A percentile compares a stretch with the other conserved stretches of the same genome.
phyloP scores from a whole-genome alignment of 129 eudicot species.

The Flaveria robusta region DNA sequence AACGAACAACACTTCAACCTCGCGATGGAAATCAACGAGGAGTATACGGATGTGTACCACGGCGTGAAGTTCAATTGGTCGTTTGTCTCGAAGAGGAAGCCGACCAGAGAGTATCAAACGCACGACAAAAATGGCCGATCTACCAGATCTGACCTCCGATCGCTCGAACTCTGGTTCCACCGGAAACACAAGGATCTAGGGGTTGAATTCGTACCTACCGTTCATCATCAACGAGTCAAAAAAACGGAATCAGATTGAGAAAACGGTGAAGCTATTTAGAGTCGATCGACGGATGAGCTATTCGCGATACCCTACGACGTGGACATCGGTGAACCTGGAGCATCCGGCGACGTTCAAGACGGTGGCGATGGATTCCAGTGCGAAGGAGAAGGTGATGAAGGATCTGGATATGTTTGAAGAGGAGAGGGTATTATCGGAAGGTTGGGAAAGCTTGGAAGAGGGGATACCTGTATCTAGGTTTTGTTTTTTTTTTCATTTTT shows the following conservation, averaged over 20 bases:
- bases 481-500: too few species aligned
- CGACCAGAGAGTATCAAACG: conserved; percentile 15
- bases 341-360: conserved; percentile 52
- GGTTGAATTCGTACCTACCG: conserved; percentile 48
- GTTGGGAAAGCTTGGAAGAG: conserved; percentile 76
- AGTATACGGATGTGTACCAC: too few species aligned
- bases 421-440: conserved; percentile 54
- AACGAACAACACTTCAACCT: too few species aligned
- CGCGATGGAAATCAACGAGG: too few species aligned
- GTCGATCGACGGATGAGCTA: conserved; percentile 29
- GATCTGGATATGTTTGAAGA: conserved; percentile 54
- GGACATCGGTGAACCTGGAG: conserved; percentile 52
- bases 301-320: conserved; percentile 24
- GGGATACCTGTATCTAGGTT: conserved; percentile 59
- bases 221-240: conserved; percentile 38
- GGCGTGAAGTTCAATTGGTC: conserved; percentile 44
- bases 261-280: conserved; percentile 51
- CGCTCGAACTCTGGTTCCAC: conserved; percentile 44
- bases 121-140: conserved; percentile 4
- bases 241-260: conserved; percentile 36
- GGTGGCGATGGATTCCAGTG: too few species aligned
- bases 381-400: conserved; percentile 38
- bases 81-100: conserved; percentile 30
- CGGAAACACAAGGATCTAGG: conserved; percentile 31
- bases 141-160: too few species aligned